Percentiles rank a stretch among this genome's conserved stretches.
Conservation (phyloP, 2,329 filamentous ascomycete genomes). For the Ophiocordyceps australis region DNA sequence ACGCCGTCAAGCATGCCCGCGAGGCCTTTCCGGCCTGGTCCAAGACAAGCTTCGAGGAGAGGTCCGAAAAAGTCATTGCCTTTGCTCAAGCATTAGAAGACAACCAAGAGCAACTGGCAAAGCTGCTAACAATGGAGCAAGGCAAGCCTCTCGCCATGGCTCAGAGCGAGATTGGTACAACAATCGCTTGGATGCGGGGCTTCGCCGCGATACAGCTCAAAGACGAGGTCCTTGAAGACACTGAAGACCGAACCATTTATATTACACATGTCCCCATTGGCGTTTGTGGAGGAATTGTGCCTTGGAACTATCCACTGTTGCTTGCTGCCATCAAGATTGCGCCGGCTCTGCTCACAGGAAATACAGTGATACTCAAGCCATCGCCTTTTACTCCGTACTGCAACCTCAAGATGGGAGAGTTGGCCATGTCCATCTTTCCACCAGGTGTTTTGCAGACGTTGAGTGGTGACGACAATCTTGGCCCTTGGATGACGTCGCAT, state of each 20-base stretch:
- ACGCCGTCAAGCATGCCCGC: background rate
- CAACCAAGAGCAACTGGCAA: background rate
- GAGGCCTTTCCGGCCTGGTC: background rate
- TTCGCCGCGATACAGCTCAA: too few species aligned
- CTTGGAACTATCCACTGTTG: slow-evolving; percentile 32
- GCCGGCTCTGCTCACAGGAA: slow-evolving; percentile 29
- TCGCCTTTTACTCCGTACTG: slow-evolving; percentile 36
- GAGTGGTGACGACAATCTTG: slow-evolving; percentile 40
- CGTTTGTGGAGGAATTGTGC: slow-evolving; percentile 4
- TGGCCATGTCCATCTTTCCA: slow-evolving; percentile 35
- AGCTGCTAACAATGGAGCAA: too few species aligned
- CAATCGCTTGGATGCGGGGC: too few species aligned
- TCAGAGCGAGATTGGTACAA: too few species aligned
- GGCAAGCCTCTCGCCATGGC: too few species aligned
- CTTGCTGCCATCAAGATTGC: slow-evolving; percentile 24
- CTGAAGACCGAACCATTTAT: too few species aligned
- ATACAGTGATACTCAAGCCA: slow-evolving; percentile 28
- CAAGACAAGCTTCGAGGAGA: background rate
- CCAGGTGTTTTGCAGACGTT: slow-evolving; percentile 40
- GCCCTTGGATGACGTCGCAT: slow-evolving; percentile 35
- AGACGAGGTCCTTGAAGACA: too few species aligned
- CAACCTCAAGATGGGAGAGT: slow-evolving; percentile 34
- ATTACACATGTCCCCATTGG: too few species aligned
- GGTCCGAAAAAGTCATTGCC: background rate
- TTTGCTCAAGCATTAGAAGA: background rate